Conservation (phyloP, 352 stramenopile species). For the Globisporangium ultimum region DNA sequence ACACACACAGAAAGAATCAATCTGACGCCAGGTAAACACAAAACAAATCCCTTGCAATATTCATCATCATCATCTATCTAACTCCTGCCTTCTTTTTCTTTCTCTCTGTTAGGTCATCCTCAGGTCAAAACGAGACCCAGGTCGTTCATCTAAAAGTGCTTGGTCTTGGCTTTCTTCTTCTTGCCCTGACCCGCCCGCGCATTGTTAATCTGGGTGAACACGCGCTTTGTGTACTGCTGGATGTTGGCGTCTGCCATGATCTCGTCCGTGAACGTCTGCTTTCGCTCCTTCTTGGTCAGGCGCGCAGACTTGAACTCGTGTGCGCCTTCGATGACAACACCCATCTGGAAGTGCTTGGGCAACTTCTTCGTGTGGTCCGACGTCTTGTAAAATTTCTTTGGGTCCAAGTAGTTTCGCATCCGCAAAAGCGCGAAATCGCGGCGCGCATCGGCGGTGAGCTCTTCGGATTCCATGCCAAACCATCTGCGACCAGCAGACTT, state of each 20-base stretch:
- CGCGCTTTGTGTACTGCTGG: slow-evolving; percentile 86
- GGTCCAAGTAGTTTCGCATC: slow-evolving; percentile 95
- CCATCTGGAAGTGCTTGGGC: slow-evolving; percentile 90
- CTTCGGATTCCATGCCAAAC: slow-evolving; percentile 91
- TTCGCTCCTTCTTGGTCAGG: slow-evolving; percentile 90
- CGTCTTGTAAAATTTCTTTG: slow-evolving; percentile 97
- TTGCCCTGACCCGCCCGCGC: slow-evolving; percentile 40
- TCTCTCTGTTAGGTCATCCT: background rate
- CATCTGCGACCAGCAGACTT: slow-evolving; percentile 75
- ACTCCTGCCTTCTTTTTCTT: background rate
- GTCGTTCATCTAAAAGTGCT: slow-evolving; percentile 4
- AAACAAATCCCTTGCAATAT: background rate
- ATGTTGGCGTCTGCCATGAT: slow-evolving; percentile 89
- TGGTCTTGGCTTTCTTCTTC: slow-evolving; percentile 47
- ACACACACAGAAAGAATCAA: background rate
- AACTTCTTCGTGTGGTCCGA: slow-evolving; percentile 79
- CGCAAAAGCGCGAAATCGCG: slow-evolving; percentile 91
- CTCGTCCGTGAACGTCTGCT: slow-evolving; percentile 93
- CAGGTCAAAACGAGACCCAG: background rate
- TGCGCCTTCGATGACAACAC: slow-evolving; percentile 90
- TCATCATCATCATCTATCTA: slow-evolving; percentile 1
- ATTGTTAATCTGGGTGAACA: slow-evolving; percentile 73
- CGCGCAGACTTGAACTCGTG: slow-evolving; percentile 89
- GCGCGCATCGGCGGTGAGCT: slow-evolving; percentile 86
- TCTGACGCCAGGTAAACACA: background rate